A percentile compares a stretch with the other conserved stretches of the same genome.
These are phyloP conservation scores for Acanthamoeba triangularis DNA, from an alignment of 208 protist genomes.

Conservation along the genomic window DNA sequence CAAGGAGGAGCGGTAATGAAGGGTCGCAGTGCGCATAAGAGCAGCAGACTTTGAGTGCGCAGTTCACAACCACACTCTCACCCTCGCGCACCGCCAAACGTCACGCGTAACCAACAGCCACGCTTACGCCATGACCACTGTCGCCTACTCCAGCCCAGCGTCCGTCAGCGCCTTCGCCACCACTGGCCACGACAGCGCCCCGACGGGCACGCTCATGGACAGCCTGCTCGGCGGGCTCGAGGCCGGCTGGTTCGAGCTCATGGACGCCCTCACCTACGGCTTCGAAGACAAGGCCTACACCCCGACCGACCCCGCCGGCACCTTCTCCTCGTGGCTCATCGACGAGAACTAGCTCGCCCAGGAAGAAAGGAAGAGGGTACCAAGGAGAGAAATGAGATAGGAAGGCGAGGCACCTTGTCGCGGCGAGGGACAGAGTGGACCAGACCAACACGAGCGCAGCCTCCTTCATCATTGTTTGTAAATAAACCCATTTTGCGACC, in stretches of 20 bases:
- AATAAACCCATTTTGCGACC: too few species aligned
- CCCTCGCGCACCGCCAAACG: not conserved
- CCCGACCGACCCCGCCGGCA: not conserved
- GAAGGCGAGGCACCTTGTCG: not conserved
- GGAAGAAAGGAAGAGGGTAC: too few species aligned
- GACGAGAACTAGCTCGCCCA: not conserved
- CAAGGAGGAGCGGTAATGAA: not conserved
- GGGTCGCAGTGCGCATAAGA: not conserved
- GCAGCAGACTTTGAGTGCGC: too few species aligned
- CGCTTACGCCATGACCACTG: not conserved
- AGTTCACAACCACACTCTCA: not conserved
- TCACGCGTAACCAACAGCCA: not conserved
- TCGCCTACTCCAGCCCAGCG: not conserved
- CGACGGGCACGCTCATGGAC: not conserved
- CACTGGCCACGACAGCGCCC: not conserved
- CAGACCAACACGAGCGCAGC: too few species aligned
- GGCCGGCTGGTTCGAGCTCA: not conserved
- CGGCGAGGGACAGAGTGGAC: too few species aligned
- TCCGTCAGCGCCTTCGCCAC: not conserved
- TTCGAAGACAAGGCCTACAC: slow-evolving; percentile 26
- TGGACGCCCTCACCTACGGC: slow-evolving; percentile 31
- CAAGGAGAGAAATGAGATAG: too few species aligned
- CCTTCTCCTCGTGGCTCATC: slow-evolving; percentile 35
- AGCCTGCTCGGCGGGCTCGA: not conserved
- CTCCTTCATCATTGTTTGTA: too few species aligned